A percentile compares a stretch with the other conserved stretches of the same genome.
Conservation (phyloP, 768 basidiomycete species). For the Clitopilus passeckerianus region DNA sequence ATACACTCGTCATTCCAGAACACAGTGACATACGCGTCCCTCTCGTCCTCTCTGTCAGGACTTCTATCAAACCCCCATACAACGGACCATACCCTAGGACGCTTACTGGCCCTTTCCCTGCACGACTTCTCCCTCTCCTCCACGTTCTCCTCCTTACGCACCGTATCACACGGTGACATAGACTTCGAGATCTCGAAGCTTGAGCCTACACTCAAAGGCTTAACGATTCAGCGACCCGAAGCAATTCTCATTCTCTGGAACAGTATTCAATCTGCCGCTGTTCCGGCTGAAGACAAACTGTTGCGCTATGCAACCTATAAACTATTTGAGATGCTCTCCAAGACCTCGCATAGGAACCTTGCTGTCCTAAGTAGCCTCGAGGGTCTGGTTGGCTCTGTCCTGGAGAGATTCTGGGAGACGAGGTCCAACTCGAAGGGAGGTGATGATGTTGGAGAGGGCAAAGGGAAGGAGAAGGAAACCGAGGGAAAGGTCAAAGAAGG, state of each 20-base stretch:
- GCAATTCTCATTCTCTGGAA: slow-evolving; percentile 61
- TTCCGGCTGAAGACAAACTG: slow-evolving; percentile 24
- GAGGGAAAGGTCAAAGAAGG: not conserved
- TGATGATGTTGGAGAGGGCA: not conserved
- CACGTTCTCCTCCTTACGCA: slow-evolving; percentile 47
- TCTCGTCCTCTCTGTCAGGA: slow-evolving; percentile 53
- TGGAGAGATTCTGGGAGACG: slow-evolving; percentile 37
- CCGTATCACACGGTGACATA: slow-evolving; percentile 27
- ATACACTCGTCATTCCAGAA: slow-evolving; percentile 24
- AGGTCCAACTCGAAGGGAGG: slow-evolving; percentile 9
- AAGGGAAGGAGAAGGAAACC: slow-evolving; percentile 8
- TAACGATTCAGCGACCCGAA: slow-evolving; percentile 51
- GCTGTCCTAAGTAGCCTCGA: slow-evolving; percentile 54
- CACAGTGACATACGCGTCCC: slow-evolving; percentile 59
- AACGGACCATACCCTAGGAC: slow-evolving; percentile 55
- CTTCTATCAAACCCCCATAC: slow-evolving; percentile 44
- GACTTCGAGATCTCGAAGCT: slow-evolving; percentile 37
- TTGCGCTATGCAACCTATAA: slow-evolving; percentile 54
- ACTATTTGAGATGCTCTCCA: slow-evolving; percentile 58
- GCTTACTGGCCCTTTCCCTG: slow-evolving; percentile 63
- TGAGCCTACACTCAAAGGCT: slow-evolving; percentile 29
- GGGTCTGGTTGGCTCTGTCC: slow-evolving; percentile 49
- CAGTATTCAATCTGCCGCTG: slow-evolving; percentile 26
- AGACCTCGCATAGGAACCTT: slow-evolving; percentile 63
- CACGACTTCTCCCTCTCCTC: slow-evolving; percentile 56